Base-by-base conservation (phyloP, 495 filamentous ascomycete genomes). In the Penicillium coprophilum region DNA sequence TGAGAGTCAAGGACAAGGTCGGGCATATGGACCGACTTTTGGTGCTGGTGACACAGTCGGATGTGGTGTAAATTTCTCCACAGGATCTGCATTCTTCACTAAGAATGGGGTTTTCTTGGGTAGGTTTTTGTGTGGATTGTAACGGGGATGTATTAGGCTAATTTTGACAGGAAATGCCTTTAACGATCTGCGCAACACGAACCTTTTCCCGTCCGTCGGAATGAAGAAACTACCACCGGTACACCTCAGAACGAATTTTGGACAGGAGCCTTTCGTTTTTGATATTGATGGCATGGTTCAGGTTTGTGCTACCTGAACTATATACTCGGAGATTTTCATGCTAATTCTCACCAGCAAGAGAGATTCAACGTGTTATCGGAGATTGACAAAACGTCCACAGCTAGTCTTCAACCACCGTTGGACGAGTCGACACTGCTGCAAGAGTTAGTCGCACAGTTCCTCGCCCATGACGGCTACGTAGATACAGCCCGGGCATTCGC, bases 401-500 rank as follows among this genome's bases (percentile, higher is more conserved):
- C 81, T 46, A 73, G 73, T 24, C 77, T 94, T 9, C 85, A 85
- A 49, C 86, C 87, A 5, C 80, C 80, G 3, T 66, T 92, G 47
- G 83, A 85, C 52, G 91, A 96, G 70, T 83, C 85, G 2, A 74
- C 87, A 24, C 78, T 98, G 30, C 82, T 96, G 38, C 94, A 97
- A 68, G 82, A 87, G 59, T 70, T 93, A 56, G 87, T 95, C 17
- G 81, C 91, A 11, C 92, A 97, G 70, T 96, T 92, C 62, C 78
- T 99, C 7, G 89, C 90, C 36, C 94, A 97, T 64, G 95, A 97
- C 67, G 95, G 94, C 53, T 97, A 96, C 60, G 86, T 97, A n/a
- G 93, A 96, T 55, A 96, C 94, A 7, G 91, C 92, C 15, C 83
- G 85, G 57, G 91, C 89, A 0, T 97, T 99, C 72, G 85, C 88